Evolutionary conservation across 805 yeast species (phyloP), one percentile per base, ranked within the genome.

Genomic region (Starmerella vitae): DNA sequence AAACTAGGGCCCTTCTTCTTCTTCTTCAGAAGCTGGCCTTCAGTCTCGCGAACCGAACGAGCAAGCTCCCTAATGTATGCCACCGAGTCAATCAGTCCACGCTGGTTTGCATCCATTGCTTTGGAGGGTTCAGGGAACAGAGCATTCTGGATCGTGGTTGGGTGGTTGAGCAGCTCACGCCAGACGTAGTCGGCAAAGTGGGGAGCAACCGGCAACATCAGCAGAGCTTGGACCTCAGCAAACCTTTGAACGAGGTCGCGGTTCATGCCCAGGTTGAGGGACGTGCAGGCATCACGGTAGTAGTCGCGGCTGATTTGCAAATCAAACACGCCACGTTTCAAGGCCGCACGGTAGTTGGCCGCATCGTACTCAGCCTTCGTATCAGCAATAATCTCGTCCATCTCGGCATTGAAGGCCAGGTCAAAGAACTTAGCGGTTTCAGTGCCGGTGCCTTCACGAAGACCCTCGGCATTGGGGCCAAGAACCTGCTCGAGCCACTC

Each of bases 281-380:
- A 62, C 25, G 59, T 52, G 39, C 72, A 67, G 9, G 76, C 69
- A 52, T 91, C 98, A 66, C 98, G 78, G 68, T 91, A 91, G 66
- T 78, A 86, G 64, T 91, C 98, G 67, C 98, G 79, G 25, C 96
- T 77, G 41, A 85, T 73, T 66, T 86, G 97, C 72, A 77, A 80
- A 60, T 91, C 98, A 53, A 88, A 91, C 52, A 91, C 71, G 51
- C 95, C 96, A 39, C 69, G 69, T 65, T 88, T 88, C 60, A 91
- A 72, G 30, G 94, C 98, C 46, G 73, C 72, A 66, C 91, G 88
- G 68, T 76, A 91, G 58, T 76, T 71, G 28, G 95, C 81, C 34
- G 61, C 65, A 18, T 68, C 70, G 59, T 80, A 91, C 52, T 76
- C 76, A 45, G 71, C 71, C 59, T 72, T 71, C 15, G 95, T 70